phyloP scores from a whole-genome alignment of 1,139 yeast species.

The Suhomyces wounanorum region DNA sequence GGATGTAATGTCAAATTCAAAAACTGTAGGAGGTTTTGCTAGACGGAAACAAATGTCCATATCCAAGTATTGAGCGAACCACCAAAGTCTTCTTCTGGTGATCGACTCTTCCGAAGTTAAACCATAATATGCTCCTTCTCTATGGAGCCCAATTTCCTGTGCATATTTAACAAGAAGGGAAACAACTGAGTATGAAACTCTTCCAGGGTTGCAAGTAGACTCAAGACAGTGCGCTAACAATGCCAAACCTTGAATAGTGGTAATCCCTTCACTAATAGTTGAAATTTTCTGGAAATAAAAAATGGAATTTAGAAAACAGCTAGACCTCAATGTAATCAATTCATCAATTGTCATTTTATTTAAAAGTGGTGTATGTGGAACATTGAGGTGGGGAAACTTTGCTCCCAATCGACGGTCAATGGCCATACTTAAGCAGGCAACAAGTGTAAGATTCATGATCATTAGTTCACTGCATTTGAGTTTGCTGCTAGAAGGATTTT shows the following conservation, averaged over 20 bases:
- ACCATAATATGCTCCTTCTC: constrained; percentile 50
- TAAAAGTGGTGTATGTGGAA: constrained; percentile 21
- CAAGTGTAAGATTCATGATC: constrained; percentile 33
- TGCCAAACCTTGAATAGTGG: constrained; percentile 51
- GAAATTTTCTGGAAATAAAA: constrained; percentile 50
- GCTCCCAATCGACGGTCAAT: constrained; percentile 14
- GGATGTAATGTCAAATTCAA: constrained; percentile 44
- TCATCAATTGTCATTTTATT: constrained; percentile 3
- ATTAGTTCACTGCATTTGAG: constrained; percentile 26
- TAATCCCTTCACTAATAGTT: constrained; percentile 52
- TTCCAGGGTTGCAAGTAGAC: constrained; percentile 42
- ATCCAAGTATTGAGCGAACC: constrained; percentile 57
- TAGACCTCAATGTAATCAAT: constrained; percentile 7
- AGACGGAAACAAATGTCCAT: constrained; percentile 53
- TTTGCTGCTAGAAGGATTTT: neutral
- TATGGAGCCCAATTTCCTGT: constrained; percentile 65
- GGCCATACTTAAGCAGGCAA: constrained; percentile 14
- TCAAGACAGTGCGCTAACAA: constrained; percentile 49
- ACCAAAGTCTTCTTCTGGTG: constrained; percentile 51
- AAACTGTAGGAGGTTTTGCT: constrained; percentile 62
- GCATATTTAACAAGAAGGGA: constrained; percentile 60
- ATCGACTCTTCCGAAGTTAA: constrained; percentile 39
- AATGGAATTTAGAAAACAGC: constrained; percentile 38
- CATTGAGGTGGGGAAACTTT: constrained; percentile 22
- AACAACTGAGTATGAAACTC: constrained; percentile 44